Evolutionary conservation across 495 filamentous ascomycete genomes (phyloP), one percentile per base, ranked within the genome.

Genomic region (Paragyromitra xinjiangensis): DNA sequence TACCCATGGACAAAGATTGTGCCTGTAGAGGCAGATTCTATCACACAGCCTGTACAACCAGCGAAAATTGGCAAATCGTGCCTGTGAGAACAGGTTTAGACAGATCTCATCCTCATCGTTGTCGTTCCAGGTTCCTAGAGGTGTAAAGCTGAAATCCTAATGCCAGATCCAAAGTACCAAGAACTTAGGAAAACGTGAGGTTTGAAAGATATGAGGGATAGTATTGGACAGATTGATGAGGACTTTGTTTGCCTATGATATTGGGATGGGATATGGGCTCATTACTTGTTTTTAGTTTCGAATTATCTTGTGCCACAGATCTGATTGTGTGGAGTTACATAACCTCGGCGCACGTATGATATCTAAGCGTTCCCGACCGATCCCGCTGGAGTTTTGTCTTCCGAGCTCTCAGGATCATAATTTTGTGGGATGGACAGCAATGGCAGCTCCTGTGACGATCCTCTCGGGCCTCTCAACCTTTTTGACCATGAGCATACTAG

Each of bases 381-480:
- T 71, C 40, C 65, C 66, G 73, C 42, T 75, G 56, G 44, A 42
- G 66, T 69, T 75, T 53, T 45, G 42, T 22, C 59, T 39, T 19
- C 58, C 69, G 58, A 64, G 45, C n/a, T 39, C 55, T 44, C 65
- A 66, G 44, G 71, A 62, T 26, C 16, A n/a, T 12, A 62, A 62
- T 61, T 71, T 71, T 61, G 58, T 16, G n/a, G 14, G 55, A 59
- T 55, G 24, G 29, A 29, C 44, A 62, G 51, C 48, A 26, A 24
- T n/a, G 61, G 66, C n/a, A 58, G 22, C 39, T n/a, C 58, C 34
- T 39, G 42, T 53, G 67, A 59, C 48, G 73, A 71, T 71, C 67
- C 3, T 6, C 29, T 16, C 19, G 4, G 56, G 9, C 26, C 34
- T 62, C 40, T n/a, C 58, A 62, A 40, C 42, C 59, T 56, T 22